These are phyloP conservation scores for Heterococcus sp. DNA, from an alignment of 108 stramenopile genomes.

Conservation along the genomic window DNA sequence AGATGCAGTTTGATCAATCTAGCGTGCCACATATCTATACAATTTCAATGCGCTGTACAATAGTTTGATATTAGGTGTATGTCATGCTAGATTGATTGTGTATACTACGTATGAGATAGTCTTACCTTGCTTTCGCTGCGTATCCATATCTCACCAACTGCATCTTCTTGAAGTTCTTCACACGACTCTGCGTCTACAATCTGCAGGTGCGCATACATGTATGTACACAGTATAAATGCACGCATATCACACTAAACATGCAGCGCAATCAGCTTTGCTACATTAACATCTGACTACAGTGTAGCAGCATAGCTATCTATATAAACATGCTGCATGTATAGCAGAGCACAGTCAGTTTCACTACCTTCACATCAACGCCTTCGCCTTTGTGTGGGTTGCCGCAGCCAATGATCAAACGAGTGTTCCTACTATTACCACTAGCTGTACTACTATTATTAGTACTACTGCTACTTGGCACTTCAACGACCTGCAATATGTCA, in stretches of 20 bases:
- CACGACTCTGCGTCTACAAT: constrained; percentile 14
- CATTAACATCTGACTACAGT: not conserved
- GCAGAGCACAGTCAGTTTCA: no score
- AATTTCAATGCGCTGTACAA: not conserved
- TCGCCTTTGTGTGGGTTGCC: constrained; percentile 24
- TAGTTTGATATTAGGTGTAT: not conserved
- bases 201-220: not conserved
- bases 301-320: no score
- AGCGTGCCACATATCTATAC: no score
- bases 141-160: constrained; percentile 21
- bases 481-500: no score
- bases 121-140: not conserved
- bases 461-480: no score
- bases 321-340: no score
- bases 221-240: not conserved
- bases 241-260: not conserved
- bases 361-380: constrained; percentile 20
- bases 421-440: no score
- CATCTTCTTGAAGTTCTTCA: constrained; percentile 2
- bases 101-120: not conserved
- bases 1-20: no score
- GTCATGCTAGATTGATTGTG: not conserved
- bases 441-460: no score
- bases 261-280: not conserved
- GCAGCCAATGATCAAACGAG: constrained; percentile 40